Conservation (phyloP, 176 grass and related monocot species). For the Eragrostis curvula region DNA sequence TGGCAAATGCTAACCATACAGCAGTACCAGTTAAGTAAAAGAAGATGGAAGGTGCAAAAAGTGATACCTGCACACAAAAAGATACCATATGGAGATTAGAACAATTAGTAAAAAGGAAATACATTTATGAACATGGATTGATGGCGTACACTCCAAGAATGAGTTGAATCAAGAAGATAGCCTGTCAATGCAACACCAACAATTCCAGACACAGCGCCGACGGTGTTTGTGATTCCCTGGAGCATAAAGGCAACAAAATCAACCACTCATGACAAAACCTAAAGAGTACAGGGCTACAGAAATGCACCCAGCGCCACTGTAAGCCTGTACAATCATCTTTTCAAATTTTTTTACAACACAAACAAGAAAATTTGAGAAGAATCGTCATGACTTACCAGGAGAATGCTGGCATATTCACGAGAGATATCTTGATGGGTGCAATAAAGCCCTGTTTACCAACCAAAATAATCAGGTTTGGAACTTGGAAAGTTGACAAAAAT, state of each 20-base stretch:
- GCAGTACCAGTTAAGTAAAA: constrained; percentile 92
- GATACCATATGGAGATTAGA: background rate
- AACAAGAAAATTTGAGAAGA: constrained; percentile 5
- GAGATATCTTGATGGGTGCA: constrained; percentile 99
- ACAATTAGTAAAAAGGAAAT: background rate
- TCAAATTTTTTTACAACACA: background rate
- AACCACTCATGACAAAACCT: background rate
- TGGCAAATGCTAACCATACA: constrained; percentile 87
- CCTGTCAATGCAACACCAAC: constrained; percentile 80
- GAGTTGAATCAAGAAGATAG: constrained; percentile 89
- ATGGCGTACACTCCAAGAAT: constrained; percentile 95
- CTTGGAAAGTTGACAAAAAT: constrained; percentile 27
- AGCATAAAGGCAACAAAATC: constrained; percentile 29
- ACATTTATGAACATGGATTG: background rate
- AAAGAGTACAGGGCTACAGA: background rate
- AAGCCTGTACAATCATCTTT: constrained; percentile 17
- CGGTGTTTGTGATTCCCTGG: constrained; percentile 95
- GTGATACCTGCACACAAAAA: constrained; percentile 70
- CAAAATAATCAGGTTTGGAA: constrained; percentile 40
- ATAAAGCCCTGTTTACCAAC: constrained; percentile 74
- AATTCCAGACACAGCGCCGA: constrained; percentile 90
- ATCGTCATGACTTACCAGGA: constrained; percentile 67
- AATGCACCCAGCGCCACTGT: background rate
- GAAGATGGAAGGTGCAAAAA: constrained; percentile 93
- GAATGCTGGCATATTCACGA: constrained; percentile 95